Evolutionary conservation across 345 rosid species (phyloP).

Genomic region (Zanthoxylum bungeanum): DNA sequence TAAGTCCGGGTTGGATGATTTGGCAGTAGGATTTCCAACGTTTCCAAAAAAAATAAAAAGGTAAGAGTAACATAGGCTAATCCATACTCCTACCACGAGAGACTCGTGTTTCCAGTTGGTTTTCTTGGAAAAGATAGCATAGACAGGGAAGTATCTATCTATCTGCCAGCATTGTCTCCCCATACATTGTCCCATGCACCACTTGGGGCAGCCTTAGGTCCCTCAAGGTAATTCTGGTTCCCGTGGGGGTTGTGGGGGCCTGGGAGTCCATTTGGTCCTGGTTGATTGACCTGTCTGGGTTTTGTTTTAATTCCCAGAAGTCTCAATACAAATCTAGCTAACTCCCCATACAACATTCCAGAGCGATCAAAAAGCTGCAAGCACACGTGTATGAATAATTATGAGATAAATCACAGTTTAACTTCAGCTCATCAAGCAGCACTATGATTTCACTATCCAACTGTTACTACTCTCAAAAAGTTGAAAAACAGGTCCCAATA

Average conservation of each 20-base stretch:
- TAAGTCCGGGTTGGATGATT: too few species aligned
- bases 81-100: too few species aligned
- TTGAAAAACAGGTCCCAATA: neutral
- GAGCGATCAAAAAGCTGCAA: conserved; percentile 88
- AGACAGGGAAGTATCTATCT: conserved; percentile 7
- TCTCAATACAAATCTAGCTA: conserved; percentile 90
- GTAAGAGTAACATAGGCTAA: too few species aligned
- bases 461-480: neutral
- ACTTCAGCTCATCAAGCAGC: neutral
- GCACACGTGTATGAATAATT: conserved; percentile 14
- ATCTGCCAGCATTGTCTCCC: conserved; percentile 41
- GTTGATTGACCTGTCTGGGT: conserved; percentile 59
- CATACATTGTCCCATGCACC: conserved; percentile 94
- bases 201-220: conserved; percentile 67
- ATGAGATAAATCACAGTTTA: neutral
- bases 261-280: conserved; percentile 62
- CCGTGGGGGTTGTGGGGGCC: conserved; percentile 53
- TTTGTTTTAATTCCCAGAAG: conserved; percentile 78
- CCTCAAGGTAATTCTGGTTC: conserved; percentile 63
- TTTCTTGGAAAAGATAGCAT: neutral
- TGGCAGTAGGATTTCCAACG: too few species aligned
- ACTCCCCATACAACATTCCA: conserved; percentile 84
- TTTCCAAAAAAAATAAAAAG: too few species aligned
- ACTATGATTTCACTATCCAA: neutral
- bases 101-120: too few species aligned